Conservation (phyloP, 208 protist genomes). For the Wallacemonas rigidus region DNA sequence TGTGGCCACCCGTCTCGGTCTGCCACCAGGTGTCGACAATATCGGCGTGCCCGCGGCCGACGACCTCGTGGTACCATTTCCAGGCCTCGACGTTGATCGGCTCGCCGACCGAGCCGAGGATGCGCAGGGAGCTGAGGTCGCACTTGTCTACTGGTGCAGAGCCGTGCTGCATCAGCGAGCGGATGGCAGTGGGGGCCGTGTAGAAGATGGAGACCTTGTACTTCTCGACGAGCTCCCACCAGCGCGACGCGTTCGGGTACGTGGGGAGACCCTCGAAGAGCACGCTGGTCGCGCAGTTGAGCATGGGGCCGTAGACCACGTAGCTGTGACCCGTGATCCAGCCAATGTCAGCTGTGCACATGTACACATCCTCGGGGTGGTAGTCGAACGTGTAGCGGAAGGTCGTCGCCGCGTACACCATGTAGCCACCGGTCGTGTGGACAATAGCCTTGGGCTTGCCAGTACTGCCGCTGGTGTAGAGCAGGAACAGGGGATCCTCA, state of each 20-base stretch:
- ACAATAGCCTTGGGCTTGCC: conserved; percentile 97
- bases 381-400: conserved; percentile 97
- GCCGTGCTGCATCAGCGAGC: conserved; percentile 85
- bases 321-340: conserved; percentile 99
- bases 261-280: conserved; percentile 96
- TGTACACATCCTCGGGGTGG: conserved; percentile 95
- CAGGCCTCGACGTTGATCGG: conserved; percentile 96
- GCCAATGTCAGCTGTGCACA: conserved; percentile 89
- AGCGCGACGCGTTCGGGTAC: conserved; percentile 86
- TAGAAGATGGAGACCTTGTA: conserved; percentile 97
- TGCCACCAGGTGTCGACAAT: conserved; percentile 99
- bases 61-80: conserved; percentile 92
- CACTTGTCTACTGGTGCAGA: conserved; percentile 71
- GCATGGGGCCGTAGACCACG: conserved; percentile 97
- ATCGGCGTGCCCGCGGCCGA: conserved; percentile 90
- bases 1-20: conserved; percentile 97
- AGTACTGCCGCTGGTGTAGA: conserved; percentile 98
- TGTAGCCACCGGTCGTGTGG: conserved; percentile 94
- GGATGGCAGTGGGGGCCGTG: conserved; percentile 96
- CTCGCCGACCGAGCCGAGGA: conserved; percentile 97
- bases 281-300: conserved; percentile 94
- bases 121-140: conserved; percentile 76
- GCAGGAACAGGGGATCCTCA: conserved; percentile 97
- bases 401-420: conserved; percentile 92
- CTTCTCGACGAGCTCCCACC: conserved; percentile 95